phyloP scores from a whole-genome alignment of 805 yeast genomes.

The Isabelozyma gotoi region DNA sequence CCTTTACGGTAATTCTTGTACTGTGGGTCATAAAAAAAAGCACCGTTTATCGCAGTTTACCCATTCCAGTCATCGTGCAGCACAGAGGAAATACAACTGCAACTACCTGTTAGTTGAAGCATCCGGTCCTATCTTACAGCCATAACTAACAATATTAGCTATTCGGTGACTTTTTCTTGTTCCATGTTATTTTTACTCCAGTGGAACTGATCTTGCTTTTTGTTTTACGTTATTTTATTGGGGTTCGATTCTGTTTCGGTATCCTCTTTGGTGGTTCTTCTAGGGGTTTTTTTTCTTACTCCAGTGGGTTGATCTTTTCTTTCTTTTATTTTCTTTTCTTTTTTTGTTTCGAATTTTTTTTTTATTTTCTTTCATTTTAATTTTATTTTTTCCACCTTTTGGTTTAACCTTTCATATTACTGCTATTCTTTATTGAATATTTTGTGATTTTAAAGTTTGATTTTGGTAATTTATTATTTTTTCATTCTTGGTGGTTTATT shows the following conservation, averaged over 20 bases:
- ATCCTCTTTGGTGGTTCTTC: too few relatives aligned
- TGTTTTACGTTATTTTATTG: background rate
- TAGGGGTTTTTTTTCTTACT: background rate
- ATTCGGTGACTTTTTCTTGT: background rate
- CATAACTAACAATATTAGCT: too few relatives aligned
- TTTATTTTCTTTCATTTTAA: background rate
- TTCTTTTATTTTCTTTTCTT: background rate
- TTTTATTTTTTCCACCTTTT: background rate
- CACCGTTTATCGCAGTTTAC: background rate
- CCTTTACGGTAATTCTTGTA: too few relatives aligned
- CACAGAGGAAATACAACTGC: background rate
- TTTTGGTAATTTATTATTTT: background rate
- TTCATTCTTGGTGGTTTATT: background rate
- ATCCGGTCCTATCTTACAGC: background rate
- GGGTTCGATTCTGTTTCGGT: background rate
- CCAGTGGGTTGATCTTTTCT: background rate
- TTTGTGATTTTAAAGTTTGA: background rate
- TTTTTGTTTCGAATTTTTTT: too few relatives aligned
- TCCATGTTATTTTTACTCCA: background rate
- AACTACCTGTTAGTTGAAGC: background rate
- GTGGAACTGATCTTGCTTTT: background rate
- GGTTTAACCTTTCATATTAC: background rate
- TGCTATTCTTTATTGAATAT: background rate
- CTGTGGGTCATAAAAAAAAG: too few relatives aligned
- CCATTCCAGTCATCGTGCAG: background rate